phyloP scores from a whole-genome alignment of 2,329 filamentous ascomycete genomes.

The Rasamsonia emersonii region DNA sequence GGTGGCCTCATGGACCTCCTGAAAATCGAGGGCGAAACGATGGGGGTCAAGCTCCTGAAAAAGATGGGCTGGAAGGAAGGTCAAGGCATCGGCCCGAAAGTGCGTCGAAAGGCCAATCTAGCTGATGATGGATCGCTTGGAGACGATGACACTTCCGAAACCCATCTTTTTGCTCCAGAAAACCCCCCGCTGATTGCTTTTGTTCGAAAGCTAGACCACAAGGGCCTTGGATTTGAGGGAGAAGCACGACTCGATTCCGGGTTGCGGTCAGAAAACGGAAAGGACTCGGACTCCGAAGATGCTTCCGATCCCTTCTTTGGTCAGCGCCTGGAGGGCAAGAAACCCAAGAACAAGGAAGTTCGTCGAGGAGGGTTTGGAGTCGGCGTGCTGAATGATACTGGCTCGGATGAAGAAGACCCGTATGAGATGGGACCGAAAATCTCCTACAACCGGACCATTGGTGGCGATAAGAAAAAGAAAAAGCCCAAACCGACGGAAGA shows the following conservation, averaged over 20 bases:
- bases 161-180: conserved; percentile 76
- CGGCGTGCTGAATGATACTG: conserved; percentile 82
- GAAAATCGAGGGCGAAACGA: conserved; percentile 65
- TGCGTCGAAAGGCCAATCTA: conserved; percentile 64
- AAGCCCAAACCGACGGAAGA: conserved; percentile 35
- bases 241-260: conserved; percentile 26
- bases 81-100: conserved; percentile 83
- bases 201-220: conserved; percentile 35
- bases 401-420: conserved; percentile 89
- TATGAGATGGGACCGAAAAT: conserved; percentile 89
- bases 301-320: conserved; percentile 29
- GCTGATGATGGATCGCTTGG: conserved; percentile 41
- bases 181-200: conserved; percentile 58
- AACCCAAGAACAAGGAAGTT: conserved; percentile 45
- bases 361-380: conserved; percentile 68
- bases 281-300: conserved; percentile 16
- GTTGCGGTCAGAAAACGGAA: conserved; percentile 14
- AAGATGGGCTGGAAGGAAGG: conserved; percentile 95
- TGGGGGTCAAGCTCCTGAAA: conserved; percentile 75
- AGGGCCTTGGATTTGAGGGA: conserved; percentile 39
- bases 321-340: conserved; percentile 22
- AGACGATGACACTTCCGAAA: conserved; percentile 36
- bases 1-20: conserved; percentile 64
- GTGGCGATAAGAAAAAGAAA: conserved; percentile 72
- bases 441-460: conserved; percentile 73